Conservation (phyloP, 768 basidiomycete genomes). For the Serendipita indica region DNA sequence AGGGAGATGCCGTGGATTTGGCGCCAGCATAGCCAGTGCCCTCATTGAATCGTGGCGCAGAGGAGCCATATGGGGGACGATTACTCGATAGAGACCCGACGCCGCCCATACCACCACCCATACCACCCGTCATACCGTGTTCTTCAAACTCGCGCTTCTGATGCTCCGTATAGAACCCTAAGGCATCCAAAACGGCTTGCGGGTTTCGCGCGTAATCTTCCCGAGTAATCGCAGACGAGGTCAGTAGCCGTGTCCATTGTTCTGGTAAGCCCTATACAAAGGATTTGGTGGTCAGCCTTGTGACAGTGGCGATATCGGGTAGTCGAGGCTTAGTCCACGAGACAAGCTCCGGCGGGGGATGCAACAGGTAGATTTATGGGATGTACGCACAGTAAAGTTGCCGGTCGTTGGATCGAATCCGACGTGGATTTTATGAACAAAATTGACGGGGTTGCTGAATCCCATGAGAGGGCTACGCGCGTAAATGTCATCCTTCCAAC, state of each 20-base stretch:
- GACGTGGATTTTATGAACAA: conserved; percentile 97
- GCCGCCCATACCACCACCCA: conserved; percentile 14
- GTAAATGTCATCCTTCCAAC: conserved; percentile 97
- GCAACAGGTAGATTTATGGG: no score
- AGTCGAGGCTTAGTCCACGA: not conserved
- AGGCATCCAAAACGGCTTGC: conserved; percentile 90
- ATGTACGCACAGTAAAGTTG: conserved; percentile 71
- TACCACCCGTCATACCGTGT: conserved; percentile 28
- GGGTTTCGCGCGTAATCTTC: conserved; percentile 97
- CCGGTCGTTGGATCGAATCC: conserved; percentile 91
- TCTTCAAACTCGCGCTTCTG: conserved; percentile 84
- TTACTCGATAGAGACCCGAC: conserved; percentile 17
- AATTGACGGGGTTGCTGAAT: conserved; percentile 88
- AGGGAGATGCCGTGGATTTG: conserved; percentile 19
- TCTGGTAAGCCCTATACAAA: conserved; percentile 73
- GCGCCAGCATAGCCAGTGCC: conserved; percentile 82
- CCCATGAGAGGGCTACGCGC: conserved; percentile 83
- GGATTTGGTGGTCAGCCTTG: conserved; percentile 4
- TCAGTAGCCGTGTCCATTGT: conserved; percentile 94
- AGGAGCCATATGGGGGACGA: conserved; percentile 24
- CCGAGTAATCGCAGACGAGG: conserved; percentile 91
- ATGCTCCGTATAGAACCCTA: conserved; percentile 97
- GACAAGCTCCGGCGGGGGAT: not conserved
- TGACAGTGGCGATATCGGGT: not conserved
- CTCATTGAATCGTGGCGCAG: conserved; percentile 68